Conservation (phyloP, 768 basidiomycete genomes). For the Royoungia palumana region DNA sequence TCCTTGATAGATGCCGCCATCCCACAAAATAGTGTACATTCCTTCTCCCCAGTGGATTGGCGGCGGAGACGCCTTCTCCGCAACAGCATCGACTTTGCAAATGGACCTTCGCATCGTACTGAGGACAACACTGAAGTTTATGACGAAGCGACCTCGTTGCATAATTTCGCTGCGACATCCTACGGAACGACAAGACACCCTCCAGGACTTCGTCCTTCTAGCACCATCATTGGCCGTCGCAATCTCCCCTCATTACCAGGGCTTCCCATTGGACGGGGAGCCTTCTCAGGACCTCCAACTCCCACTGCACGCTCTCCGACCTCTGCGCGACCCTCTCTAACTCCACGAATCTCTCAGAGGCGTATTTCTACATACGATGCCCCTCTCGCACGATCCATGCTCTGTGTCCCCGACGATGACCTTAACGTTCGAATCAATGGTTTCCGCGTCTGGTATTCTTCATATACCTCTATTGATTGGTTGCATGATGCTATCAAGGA, state of each 20-base stretch:
- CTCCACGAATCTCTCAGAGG: constrained; percentile 46
- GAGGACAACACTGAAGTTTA: constrained; percentile 6
- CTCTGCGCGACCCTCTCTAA: constrained; percentile 32
- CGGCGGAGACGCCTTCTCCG: constrained; percentile 57
- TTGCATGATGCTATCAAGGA: constrained; percentile 96
- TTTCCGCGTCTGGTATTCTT: constrained; percentile 81
- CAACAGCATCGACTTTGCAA: constrained; percentile 38
- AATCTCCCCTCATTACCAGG: constrained; percentile 37
- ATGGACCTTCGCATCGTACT: not conserved
- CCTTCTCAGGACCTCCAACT: constrained; percentile 38
- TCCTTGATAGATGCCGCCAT: constrained; percentile 12
- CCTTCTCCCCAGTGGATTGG: constrained; percentile 59
- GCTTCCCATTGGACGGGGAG: constrained; percentile 28
- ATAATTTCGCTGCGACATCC: constrained; percentile 29
- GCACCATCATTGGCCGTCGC: constrained; percentile 32
- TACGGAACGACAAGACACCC: constrained; percentile 56
- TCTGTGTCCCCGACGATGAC: constrained; percentile 39
- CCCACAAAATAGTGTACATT: constrained; percentile 34
- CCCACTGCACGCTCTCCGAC: constrained; percentile 32
- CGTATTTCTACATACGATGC: constrained; percentile 76
- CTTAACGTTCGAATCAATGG: constrained; percentile 75
- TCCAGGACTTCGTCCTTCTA: constrained; percentile 23
- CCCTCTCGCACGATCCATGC: constrained; percentile 31
- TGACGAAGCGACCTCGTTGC: constrained; percentile 38
- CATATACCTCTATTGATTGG: constrained; percentile 93